Percentiles rank a stretch among this genome's conserved stretches.
Evolutionary conservation across 2,329 filamentous ascomycete genomes (phyloP).

Genomic region (Coniochaeta sp.): DNA sequence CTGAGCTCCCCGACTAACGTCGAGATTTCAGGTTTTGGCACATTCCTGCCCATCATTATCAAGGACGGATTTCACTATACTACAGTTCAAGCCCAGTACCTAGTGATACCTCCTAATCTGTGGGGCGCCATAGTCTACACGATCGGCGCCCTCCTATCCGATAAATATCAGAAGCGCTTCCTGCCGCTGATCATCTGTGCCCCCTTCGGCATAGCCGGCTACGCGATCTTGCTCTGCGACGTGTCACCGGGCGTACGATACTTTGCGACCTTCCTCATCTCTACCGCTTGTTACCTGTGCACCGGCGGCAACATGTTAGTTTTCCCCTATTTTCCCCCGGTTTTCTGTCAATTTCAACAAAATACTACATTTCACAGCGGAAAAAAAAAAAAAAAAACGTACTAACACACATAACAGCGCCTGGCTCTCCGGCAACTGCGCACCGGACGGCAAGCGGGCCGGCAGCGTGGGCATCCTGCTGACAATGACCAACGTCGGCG

Average conservation of each 20-base stretch:
- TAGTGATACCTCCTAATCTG: conserved; percentile 31
- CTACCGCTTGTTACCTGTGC: conserved; percentile 17
- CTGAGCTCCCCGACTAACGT: neutral
- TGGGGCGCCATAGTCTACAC: conserved; percentile 31
- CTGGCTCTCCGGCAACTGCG: conserved; percentile 19
- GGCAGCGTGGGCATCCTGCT: conserved; percentile 18
- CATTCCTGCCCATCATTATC: conserved; percentile 33
- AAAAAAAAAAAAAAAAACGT: no score
- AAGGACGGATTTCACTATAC: conserved; percentile 29
- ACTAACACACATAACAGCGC: conserved; percentile 11
- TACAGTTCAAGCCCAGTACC: conserved; percentile 27
- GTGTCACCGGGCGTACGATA: conserved; percentile 15
- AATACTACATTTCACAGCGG: no score
- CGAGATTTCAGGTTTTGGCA: conserved; percentile 22
- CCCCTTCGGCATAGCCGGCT: conserved; percentile 17
- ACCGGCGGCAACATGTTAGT: conserved; percentile 18
- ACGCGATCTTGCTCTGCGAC: conserved; percentile 16
- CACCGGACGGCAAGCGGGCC: conserved; percentile 19
- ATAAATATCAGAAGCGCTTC: conserved; percentile 27
- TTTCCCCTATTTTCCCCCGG: neutral
- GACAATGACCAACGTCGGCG: conserved; percentile 17
- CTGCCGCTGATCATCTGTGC: conserved; percentile 23
- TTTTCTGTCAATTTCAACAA: no score
- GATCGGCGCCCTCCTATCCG: conserved; percentile 27
- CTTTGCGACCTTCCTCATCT: conserved; percentile 18